These are phyloP conservation scores for Persicaria tinctoria DNA, from an alignment of 148 eudicot species.

Conservation along the genomic window DNA sequence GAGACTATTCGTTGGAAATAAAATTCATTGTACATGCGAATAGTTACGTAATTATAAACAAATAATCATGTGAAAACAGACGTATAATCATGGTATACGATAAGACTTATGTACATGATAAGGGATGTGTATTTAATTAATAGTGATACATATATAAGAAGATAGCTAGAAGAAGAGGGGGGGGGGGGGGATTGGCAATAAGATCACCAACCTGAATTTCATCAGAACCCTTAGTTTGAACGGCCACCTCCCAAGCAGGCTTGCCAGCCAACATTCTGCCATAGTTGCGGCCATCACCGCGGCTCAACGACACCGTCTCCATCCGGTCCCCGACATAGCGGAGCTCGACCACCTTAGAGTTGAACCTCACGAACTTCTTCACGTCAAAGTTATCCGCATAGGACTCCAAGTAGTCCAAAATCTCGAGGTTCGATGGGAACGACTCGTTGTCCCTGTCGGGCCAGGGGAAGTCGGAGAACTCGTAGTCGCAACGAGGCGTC, in stretches of 20 bases:
- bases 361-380: constrained; percentile 52
- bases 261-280: neutral
- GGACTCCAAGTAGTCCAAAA: constrained; percentile 56
- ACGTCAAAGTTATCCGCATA: constrained; percentile 76
- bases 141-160: too few relatives aligned
- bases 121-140: too few relatives aligned
- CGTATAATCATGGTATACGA: too few relatives aligned
- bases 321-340: constrained; percentile 23
- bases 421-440: constrained; percentile 58
- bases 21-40: too few relatives aligned
- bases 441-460: constrained; percentile 50
- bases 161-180: too few relatives aligned
- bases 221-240: constrained; percentile 1
- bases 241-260: constrained; percentile 12
- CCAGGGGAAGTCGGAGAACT: constrained; percentile 93
- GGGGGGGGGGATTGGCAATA: too few relatives aligned
- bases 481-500: constrained; percentile 84
- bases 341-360: constrained; percentile 78
- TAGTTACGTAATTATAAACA: too few relatives aligned
- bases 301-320: neutral
- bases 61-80: too few relatives aligned
- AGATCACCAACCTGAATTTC: neutral
- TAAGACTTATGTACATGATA: too few relatives aligned
- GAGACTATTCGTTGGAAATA: too few relatives aligned
- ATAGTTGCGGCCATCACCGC: neutral